Evolutionary conservation across 2,329 filamentous ascomycete species (phyloP).

Genomic region (Calcarisporium arbuscula): DNA sequence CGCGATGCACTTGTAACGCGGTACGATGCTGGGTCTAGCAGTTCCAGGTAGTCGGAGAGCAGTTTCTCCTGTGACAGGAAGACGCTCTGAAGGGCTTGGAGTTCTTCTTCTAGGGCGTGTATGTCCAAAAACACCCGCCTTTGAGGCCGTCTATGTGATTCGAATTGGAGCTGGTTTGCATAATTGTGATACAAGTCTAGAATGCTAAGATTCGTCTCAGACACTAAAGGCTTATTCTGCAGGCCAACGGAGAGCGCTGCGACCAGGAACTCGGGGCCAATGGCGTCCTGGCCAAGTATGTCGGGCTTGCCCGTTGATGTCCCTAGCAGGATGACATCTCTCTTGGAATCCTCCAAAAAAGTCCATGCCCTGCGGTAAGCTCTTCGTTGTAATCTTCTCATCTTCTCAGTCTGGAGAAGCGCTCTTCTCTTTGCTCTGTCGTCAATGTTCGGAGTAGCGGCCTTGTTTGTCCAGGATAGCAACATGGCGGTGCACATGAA

Average conservation of each 20-base stretch:
- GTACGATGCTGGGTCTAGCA: not conserved
- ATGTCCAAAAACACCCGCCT: conserved; percentile 11
- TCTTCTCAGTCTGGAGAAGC: too few relatives aligned
- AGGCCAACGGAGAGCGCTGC: conserved; percentile 2
- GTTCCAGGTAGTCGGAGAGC: not conserved
- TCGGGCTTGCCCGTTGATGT: not conserved
- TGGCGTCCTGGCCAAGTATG: conserved; percentile 1
- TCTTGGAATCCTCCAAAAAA: conserved; percentile 2
- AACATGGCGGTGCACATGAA: conserved; percentile 1
- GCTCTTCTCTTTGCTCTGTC: too few relatives aligned
- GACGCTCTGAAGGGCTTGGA: conserved; percentile 12
- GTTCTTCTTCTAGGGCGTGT: conserved; percentile 13
- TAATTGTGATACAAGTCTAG: conserved; percentile 1
- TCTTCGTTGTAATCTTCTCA: too few relatives aligned
- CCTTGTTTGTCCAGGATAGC: conserved; percentile 2
- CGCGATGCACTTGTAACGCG: conserved; percentile 2
- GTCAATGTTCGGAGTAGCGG: too few relatives aligned
- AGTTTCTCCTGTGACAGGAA: not conserved
- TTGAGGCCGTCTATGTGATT: conserved; percentile 3
- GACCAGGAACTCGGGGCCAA: conserved; percentile 1
- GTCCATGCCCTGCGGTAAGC: not conserved
- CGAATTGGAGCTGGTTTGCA: not conserved
- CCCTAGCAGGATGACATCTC: conserved; percentile 1
- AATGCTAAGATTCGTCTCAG: not conserved
- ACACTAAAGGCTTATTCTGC: too few relatives aligned